Percentiles rank a stretch among this genome's conserved stretches.
Evolutionary conservation across 2,329 filamentous ascomycete genomes (phyloP).

Genomic region (Cordyceps fumosorosea): DNA sequence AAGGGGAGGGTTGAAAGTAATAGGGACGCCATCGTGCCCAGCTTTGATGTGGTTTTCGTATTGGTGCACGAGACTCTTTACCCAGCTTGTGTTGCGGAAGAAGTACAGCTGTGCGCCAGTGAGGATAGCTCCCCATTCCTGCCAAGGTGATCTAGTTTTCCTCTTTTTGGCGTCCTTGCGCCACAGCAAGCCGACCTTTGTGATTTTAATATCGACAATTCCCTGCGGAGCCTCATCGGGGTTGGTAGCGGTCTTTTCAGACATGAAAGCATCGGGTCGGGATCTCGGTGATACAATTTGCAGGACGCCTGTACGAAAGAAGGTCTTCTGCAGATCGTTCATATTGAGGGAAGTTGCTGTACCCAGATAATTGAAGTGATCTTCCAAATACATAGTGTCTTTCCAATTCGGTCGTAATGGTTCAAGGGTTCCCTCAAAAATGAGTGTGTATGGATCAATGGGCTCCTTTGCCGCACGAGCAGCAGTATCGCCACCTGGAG

Average conservation of each 20-base stretch:
- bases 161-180: constrained; percentile 91
- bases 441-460: constrained; percentile 90
- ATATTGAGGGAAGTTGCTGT: constrained; percentile 71
- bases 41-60: constrained; percentile 75
- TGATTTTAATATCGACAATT: constrained; percentile 94
- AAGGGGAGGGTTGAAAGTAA: constrained; percentile 85
- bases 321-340: constrained; percentile 75
- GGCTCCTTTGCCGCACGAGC: constrained; percentile 69
- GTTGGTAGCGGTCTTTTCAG: constrained; percentile 75
- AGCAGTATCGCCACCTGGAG: constrained; percentile 43
- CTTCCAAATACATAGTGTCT: constrained; percentile 87
- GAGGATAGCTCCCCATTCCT: constrained; percentile 95
- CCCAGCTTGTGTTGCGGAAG: constrained; percentile 88
- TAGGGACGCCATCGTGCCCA: constrained; percentile 66
- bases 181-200: constrained; percentile 92
- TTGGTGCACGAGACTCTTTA: constrained; percentile 84
- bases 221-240: constrained; percentile 83
- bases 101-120: constrained; percentile 97
- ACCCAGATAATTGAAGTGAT: constrained; percentile 83
- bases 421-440: constrained; percentile 84
- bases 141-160: constrained; percentile 91
- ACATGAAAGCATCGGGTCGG: constrained; percentile 90
- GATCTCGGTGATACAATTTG: constrained; percentile 95
- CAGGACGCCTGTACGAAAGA: constrained; percentile 83
- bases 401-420: constrained; percentile 75